Percentiles rank a stretch among this genome's conserved stretches.
These are phyloP conservation scores for Conticribra weissflogii DNA, from an alignment of 108 stramenopile species.

Conservation along the genomic window DNA sequence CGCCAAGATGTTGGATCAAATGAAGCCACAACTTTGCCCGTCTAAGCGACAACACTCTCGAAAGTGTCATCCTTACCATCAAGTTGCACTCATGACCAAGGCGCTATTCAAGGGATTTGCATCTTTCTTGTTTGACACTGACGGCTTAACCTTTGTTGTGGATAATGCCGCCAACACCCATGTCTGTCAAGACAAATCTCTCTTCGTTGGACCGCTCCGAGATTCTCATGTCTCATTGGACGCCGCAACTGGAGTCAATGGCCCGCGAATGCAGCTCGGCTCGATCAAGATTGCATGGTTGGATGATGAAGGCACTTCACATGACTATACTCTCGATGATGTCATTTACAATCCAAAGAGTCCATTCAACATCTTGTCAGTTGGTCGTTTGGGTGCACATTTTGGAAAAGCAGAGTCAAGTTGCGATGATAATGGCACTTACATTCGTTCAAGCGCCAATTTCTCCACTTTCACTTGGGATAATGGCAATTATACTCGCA, in stretches of 20 bases:
- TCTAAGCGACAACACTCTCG: no score
- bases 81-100: no score
- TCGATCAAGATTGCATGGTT: not conserved
- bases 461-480: conserved; percentile 1
- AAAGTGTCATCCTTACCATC: no score
- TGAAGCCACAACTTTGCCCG: no score
- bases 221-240: not conserved
- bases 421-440: not conserved
- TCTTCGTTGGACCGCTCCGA: not conserved
- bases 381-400: not conserved
- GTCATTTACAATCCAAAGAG: conserved; percentile 3
- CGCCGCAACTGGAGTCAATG: not conserved
- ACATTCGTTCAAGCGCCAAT: not conserved
- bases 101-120: no score
- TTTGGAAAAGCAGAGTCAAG: not conserved
- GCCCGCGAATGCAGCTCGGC: not conserved
- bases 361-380: conserved; percentile 3
- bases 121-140: not conserved
- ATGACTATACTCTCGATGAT: not conserved
- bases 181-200: not conserved
- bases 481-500: not conserved
- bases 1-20: no score
- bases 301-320: not conserved
- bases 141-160: not conserved
- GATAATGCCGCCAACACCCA: not conserved